A percentile compares a stretch with the other conserved stretches of the same genome.
phyloP scores from a whole-genome alignment of 2,329 filamentous ascomycete species.

The Hypoxylon sp. region DNA sequence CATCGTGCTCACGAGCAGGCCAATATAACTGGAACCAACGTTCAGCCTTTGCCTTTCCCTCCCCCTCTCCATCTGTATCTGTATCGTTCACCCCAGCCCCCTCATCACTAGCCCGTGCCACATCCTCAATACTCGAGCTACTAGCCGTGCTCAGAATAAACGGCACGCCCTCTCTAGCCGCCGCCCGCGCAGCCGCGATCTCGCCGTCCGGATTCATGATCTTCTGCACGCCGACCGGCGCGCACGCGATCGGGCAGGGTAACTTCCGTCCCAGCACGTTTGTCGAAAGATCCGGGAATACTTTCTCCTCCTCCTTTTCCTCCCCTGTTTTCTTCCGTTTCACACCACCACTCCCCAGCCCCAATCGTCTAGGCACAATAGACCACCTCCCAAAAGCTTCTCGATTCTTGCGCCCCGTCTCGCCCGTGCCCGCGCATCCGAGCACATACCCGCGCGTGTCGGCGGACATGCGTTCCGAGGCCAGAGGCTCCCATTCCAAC shows the following conservation, averaged over 20 bases:
- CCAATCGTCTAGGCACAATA: conserved; percentile 39
- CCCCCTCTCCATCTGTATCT: not conserved
- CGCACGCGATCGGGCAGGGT: conserved; percentile 39
- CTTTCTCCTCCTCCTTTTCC: conserved; percentile 14
- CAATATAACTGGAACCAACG: conserved; percentile 45
- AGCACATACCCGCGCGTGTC: conserved; percentile 40
- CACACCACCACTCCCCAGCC: not conserved
- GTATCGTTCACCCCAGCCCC: too few species aligned
- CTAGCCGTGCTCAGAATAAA: conserved; percentile 43
- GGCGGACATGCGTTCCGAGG: conserved; percentile 40
- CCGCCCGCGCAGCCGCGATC: conserved; percentile 36
- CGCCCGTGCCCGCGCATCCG: conserved; percentile 39
- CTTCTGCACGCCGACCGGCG: conserved; percentile 42
- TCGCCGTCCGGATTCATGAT: conserved; percentile 43
- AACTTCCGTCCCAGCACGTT: conserved; percentile 30
- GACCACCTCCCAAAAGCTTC: conserved; percentile 39
- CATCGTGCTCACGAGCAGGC: conserved; percentile 37
- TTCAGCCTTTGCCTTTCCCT: conserved; percentile 4
- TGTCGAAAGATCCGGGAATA: conserved; percentile 31
- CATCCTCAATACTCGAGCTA: conserved; percentile 43
- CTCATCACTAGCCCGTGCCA: conserved; percentile 40
- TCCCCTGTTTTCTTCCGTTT: not conserved
- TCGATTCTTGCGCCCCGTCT: conserved; percentile 40
- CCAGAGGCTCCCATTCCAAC: conserved; percentile 40
- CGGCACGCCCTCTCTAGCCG: conserved; percentile 33